phyloP scores from a whole-genome alignment of 106 monocot genomes.

The Apostasia ramifera region DNA sequence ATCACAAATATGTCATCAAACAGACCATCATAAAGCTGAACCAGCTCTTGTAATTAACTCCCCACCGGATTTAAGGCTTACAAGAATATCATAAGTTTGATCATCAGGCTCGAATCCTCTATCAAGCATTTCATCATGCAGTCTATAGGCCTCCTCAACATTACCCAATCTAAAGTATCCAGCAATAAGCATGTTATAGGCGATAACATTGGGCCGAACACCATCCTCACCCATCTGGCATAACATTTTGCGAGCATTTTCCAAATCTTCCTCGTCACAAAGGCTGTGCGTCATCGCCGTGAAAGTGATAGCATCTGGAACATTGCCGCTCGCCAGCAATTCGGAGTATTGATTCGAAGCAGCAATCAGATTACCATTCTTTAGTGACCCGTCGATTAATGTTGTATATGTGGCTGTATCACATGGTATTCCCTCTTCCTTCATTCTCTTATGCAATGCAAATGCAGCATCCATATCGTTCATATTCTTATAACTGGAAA shows the following conservation, averaged over 20 bases:
- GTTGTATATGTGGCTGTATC: constrained; percentile 63
- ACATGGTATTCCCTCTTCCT: constrained; percentile 36
- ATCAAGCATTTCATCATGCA: constrained; percentile 80
- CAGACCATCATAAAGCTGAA: background rate
- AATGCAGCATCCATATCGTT: constrained; percentile 46
- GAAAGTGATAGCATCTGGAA: constrained; percentile 52
- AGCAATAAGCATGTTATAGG: constrained; percentile 55
- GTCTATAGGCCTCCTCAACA: constrained; percentile 43
- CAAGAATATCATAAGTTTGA: constrained; percentile 53
- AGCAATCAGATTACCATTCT: constrained; percentile 31
- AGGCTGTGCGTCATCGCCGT: constrained; percentile 39
- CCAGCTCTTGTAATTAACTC: background rate
- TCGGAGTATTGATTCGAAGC: constrained; percentile 47
- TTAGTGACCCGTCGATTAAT: constrained; percentile 63
- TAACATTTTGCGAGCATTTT: constrained; percentile 39
- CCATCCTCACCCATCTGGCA: constrained; percentile 39
- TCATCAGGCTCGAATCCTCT: constrained; percentile 53
- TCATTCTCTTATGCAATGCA: constrained; percentile 44
- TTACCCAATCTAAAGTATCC: constrained; percentile 46
- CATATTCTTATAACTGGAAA: constrained; percentile 48
- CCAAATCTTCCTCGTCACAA: constrained; percentile 33
- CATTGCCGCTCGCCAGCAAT: constrained; percentile 45
- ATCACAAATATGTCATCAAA: background rate
- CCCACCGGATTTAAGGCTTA: constrained; percentile 19
- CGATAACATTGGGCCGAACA: constrained; percentile 28